A percentile compares a stretch with the other conserved stretches of the same genome.
Evolutionary conservation across 352 stramenopile genomes (phyloP).

Genomic region (Thraustochytrium sp.): DNA sequence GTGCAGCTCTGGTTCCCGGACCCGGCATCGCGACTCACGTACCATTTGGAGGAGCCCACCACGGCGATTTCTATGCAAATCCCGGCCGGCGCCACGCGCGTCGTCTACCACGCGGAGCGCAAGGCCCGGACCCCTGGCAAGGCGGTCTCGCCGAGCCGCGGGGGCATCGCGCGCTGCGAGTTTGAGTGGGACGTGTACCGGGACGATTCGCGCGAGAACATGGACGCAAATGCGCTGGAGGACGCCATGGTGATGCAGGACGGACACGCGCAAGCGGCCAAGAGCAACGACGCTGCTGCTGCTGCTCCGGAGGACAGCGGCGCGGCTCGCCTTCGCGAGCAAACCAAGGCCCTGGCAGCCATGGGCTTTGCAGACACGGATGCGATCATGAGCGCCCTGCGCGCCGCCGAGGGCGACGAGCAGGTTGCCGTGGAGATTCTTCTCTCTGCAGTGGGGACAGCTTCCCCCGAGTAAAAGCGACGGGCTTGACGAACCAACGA

Average conservation of each 20-base stretch:
- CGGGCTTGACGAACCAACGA: no score
- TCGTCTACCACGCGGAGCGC: neutral
- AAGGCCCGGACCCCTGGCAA: neutral
- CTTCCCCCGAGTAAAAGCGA: no score
- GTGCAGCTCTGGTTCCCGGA: neutral
- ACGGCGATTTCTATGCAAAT: neutral
- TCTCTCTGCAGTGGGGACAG: no score
- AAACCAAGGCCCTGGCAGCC: neutral
- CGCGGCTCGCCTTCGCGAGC: no score
- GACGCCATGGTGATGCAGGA: neutral
- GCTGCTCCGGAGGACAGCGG: neutral
- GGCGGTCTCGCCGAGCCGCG: neutral
- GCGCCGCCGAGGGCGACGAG: neutral
- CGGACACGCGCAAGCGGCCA: neutral
- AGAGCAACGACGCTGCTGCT: neutral
- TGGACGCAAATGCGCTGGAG: neutral
- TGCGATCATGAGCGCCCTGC: neutral
- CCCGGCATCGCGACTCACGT: neutral
- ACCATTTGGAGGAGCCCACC: neutral
- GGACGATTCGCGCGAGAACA: neutral
- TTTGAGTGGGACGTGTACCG: neutral
- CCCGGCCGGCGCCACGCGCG: neutral
- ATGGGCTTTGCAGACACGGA: conserved; percentile 1
- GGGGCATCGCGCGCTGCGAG: neutral
- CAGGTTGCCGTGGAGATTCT: conserved; percentile 7